Percentiles rank a stretch among this genome's conserved stretches.
phyloP scores from a whole-genome alignment of 257 asterid genomes.

The Ajuga chamaepitys region DNA sequence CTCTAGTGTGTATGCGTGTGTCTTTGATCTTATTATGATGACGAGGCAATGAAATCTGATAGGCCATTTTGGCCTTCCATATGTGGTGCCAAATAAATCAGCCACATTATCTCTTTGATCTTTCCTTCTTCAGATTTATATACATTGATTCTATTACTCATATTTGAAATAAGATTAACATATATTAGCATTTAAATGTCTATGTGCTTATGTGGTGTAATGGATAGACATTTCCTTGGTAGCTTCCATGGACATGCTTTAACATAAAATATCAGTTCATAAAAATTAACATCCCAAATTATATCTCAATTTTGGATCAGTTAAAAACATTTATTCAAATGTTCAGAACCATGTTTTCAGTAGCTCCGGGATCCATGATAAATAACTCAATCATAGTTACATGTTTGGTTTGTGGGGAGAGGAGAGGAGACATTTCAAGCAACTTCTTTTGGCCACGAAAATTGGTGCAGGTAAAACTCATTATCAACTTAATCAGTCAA shows the following conservation, averaged over 20 bases:
- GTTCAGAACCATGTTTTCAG: no score
- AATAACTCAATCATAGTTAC: no score
- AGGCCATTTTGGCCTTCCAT: background rate
- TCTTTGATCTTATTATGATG: background rate
- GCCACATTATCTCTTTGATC: background rate
- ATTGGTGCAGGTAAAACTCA: background rate
- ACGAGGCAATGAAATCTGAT: background rate
- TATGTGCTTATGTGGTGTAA: background rate
- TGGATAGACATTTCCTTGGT: background rate
- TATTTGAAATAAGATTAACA: background rate
- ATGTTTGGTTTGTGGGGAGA: no score
- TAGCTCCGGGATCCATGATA: no score
- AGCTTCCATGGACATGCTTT: no score
- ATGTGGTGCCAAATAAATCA: background rate
- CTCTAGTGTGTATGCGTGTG: background rate
- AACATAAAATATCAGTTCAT: no score
- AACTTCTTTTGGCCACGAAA: background rate
- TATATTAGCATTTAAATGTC: background rate
- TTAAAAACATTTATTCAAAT: no score
- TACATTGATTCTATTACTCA: background rate
- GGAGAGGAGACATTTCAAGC: background rate
- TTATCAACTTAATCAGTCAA: background rate
- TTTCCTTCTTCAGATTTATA: background rate
- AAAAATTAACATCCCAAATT: no score
- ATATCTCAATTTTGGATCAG: no score